Evolutionary conservation across 2,329 filamentous ascomycete species (phyloP), one percentile per base, ranked within the genome.

Genomic region (Penicillium expansum): DNA sequence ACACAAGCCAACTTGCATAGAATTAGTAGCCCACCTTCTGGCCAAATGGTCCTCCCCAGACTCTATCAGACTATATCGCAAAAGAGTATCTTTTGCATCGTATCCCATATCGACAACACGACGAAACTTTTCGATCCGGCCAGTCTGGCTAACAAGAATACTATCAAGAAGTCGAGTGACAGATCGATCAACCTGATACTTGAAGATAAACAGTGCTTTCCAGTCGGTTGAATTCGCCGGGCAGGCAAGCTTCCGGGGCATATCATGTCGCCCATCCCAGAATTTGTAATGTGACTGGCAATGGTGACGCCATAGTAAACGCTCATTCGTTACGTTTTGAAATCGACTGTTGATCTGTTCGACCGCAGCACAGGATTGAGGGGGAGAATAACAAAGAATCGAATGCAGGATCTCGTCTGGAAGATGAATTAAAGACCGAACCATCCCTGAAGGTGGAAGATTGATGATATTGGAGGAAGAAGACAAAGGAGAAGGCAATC

Each of bases 321-420:
- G 85, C 57, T 91, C 88, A 64, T 86, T 85, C 38, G 86, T 83
- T 55, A 95, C 78, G 47, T 80, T 78, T 65, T 85, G 78, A 65
- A 93, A 82, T 57, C 85, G 84, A 63, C 79, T 84, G 22, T 84
- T 90, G 11, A 88, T 80, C 27, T 79, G 63, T 82, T 87, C 68
- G 74, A 84, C 69, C 76, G 79, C 74, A 42, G 82, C 71, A 32
- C 83, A 76, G 38, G 78, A 78, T 43, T 65, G 65, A 9, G 83
- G 80, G 48, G 80, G 76, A 49, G 85, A 78, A 69, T 86, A 86
- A 60, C 82, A 80, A 63, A 97, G 81, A 63, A 97, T 89, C 52
- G 87, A 83, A 70, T 91, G 86, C 66, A 97, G 81, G 61, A 97
- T 84, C 78, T 99, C 94, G 74, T 93, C 89, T 39, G 92, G 92